phyloP scores from a whole-genome alignment of 441 rosid genomes.

The Hura crepitans region DNA sequence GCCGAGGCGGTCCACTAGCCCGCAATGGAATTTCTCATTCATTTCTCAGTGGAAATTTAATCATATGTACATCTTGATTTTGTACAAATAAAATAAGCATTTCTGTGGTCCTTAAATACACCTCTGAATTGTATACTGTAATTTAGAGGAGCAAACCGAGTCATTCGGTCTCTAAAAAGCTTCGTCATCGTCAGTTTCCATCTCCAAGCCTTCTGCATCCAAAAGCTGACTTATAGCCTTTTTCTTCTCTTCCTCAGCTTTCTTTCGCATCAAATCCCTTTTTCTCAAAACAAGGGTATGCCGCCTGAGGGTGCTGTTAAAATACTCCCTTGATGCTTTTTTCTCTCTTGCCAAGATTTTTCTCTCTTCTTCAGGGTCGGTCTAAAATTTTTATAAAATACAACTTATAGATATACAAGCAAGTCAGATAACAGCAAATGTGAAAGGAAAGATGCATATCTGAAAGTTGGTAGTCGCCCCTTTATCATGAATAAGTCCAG shows the following conservation, averaged over 20 bases:
- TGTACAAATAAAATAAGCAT: slow-evolving; percentile 10
- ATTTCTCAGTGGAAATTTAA: slow-evolving; percentile 1
- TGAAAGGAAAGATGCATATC: neutral
- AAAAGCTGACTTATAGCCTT: slow-evolving; percentile 56
- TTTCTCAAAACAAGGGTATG: slow-evolving; percentile 81
- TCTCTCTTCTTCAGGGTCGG: slow-evolving; percentile 89
- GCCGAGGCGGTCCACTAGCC: neutral
- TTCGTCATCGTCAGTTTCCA: slow-evolving; percentile 64
- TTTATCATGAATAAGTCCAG: neutral
- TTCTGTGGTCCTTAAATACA: neutral
- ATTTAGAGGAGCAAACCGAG: neutral
- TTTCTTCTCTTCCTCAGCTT: slow-evolving; percentile 73
- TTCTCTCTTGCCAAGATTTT: slow-evolving; percentile 72
- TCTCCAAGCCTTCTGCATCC: slow-evolving; percentile 90
- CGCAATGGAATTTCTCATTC: slow-evolving; percentile 6
- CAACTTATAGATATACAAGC: neutral
- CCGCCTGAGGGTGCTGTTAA: slow-evolving; percentile 60
- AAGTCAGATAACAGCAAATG: neutral
- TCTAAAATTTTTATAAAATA: slow-evolving; percentile 36
- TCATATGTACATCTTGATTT: slow-evolving; percentile 22
- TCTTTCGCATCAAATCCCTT: slow-evolving; percentile 86
- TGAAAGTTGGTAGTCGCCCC: neutral
- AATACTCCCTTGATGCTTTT: slow-evolving; percentile 71
- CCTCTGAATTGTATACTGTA: slow-evolving; percentile 1
- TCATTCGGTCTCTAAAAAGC: slow-evolving; percentile 18